These are phyloP conservation scores for Clohesyomyces aquaticus DNA, from an alignment of 495 filamentous ascomycete species.

Conservation along the genomic window DNA sequence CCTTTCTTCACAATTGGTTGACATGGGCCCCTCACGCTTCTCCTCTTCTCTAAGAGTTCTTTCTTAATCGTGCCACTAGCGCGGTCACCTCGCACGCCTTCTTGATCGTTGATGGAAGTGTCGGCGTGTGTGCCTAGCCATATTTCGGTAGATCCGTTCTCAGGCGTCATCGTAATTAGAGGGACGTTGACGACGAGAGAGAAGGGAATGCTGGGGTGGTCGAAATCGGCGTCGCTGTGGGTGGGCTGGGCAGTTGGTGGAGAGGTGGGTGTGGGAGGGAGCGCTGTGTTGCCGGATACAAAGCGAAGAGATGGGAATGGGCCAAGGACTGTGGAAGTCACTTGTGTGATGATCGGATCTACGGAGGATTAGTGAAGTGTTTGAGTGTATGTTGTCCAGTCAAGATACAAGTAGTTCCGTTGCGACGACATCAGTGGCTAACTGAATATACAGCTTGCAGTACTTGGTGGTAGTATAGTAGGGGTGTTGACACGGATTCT, in stretches of 20 bases:
- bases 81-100: conserved; percentile 53
- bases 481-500: no score
- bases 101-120: conserved; percentile 50
- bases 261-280: conserved; percentile 51
- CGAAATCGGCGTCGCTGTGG: conserved; percentile 63
- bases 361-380: no score
- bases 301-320: conserved; percentile 56
- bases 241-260: conserved; percentile 54
- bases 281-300: conserved; percentile 58
- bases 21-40: conserved; percentile 50
- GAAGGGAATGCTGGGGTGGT: conserved; percentile 59
- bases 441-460: no score
- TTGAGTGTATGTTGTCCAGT: no score
- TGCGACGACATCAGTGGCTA: no score
- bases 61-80: conserved; percentile 55
- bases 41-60: conserved; percentile 49
- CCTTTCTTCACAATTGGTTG: conserved; percentile 59
- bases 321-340: conserved; percentile 56
- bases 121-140: conserved; percentile 62
- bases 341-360: conserved; percentile 57
- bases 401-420: no score
- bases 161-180: conserved; percentile 55
- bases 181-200: conserved; percentile 60
- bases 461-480: no score
- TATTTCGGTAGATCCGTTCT: conserved; percentile 63